These are phyloP conservation scores for Salix exigua DNA, from an alignment of 345 rosid species.

Conservation along the genomic window DNA sequence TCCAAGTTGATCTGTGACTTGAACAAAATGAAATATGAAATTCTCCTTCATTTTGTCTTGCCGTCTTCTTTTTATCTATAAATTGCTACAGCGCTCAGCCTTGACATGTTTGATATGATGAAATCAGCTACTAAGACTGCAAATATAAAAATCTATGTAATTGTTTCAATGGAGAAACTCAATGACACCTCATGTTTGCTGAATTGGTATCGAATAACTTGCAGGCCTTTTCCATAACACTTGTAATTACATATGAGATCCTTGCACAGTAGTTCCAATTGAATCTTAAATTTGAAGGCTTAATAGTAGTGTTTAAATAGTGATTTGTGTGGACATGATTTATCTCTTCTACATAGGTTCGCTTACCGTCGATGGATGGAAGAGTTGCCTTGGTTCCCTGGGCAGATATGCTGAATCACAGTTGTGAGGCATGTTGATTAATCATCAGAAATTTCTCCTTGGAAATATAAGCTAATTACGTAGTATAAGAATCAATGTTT, in stretches of 20 bases:
- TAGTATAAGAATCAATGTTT: background rate
- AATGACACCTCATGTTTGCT: background rate
- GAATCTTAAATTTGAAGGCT: background rate
- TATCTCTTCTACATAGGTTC: conserved; percentile 47
- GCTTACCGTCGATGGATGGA: conserved; percentile 89
- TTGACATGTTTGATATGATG: background rate
- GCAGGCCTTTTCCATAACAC: background rate
- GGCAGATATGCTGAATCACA: conserved; percentile 99
- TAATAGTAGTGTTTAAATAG: background rate
- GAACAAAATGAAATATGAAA: background rate
- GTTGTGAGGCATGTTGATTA: conserved; percentile 62
- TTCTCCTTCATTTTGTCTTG: background rate
- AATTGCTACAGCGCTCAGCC: background rate
- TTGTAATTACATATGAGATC: background rate
- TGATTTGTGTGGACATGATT: background rate
- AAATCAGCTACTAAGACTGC: background rate
- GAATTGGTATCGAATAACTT: background rate
- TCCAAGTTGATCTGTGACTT: background rate
- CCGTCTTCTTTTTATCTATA: background rate
- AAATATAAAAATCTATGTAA: background rate
- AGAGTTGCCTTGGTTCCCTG: conserved; percentile 95
- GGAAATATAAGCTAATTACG: background rate
- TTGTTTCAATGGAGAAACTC: background rate
- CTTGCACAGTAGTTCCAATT: background rate
- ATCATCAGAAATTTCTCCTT: conserved; percentile 2